Evolutionary conservation across 768 basidiomycete genomes (phyloP).

Genomic region (Mycena filopes): DNA sequence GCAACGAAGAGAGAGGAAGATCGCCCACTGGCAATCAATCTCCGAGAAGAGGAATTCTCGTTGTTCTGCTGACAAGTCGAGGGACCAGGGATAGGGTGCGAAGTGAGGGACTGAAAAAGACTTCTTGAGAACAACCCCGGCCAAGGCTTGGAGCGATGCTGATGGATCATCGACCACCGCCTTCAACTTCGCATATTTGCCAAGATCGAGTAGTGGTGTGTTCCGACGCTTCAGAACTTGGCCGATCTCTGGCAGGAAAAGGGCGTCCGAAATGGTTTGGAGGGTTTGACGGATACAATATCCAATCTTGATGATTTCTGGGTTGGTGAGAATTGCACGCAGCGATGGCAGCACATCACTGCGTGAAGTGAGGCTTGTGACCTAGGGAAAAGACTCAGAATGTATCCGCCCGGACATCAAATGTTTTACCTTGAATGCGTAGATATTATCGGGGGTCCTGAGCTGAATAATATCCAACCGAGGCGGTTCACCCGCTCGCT

Average conservation of each 20-base stretch:
- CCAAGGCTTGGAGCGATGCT: neutral
- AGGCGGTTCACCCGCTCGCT: neutral
- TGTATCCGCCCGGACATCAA: no score
- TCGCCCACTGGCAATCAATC: constrained; percentile 7
- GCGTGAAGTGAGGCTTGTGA: neutral
- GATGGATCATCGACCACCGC: neutral
- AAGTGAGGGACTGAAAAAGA: neutral
- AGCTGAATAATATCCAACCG: constrained; percentile 9
- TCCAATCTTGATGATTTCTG: constrained; percentile 5
- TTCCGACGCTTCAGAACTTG: neutral
- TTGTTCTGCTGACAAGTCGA: neutral
- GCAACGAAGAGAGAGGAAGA: neutral
- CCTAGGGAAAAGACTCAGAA: neutral
- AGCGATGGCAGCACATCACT: neutral
- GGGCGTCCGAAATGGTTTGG: neutral
- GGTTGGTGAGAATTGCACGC: constrained; percentile 1
- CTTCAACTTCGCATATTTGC: constrained; percentile 9
- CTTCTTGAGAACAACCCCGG: neutral
- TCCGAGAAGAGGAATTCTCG: neutral
- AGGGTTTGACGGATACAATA: neutral
- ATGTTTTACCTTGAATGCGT: constrained; percentile 8
- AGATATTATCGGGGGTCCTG: neutral
- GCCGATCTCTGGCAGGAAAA: neutral
- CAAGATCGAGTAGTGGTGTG: neutral
- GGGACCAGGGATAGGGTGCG: neutral